A percentile compares a stretch with the other conserved stretches of the same genome.
These are phyloP conservation scores for Tricladium varicosporioides DNA, from an alignment of 2,329 filamentous ascomycete species.

Conservation along the genomic window DNA sequence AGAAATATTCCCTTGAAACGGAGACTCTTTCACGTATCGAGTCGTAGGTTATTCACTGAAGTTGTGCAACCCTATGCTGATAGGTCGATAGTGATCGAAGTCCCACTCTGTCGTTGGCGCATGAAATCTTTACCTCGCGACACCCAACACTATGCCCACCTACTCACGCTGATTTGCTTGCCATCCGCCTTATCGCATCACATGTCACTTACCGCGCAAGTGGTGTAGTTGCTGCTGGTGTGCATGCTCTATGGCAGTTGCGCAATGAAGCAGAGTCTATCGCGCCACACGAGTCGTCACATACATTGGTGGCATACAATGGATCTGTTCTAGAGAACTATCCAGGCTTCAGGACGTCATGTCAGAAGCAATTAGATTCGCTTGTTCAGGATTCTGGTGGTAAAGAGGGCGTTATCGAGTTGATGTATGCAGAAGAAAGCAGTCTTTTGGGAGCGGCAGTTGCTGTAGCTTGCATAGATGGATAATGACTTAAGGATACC, in stretches of 20 bases:
- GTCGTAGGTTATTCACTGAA: slow-evolving; percentile 42
- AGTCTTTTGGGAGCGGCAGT: slow-evolving; percentile 75
- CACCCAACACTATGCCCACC: slow-evolving; percentile 45
- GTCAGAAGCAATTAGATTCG: slow-evolving; percentile 62
- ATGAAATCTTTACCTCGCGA: slow-evolving; percentile 46
- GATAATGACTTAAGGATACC: slow-evolving; percentile 6
- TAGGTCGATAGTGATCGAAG: slow-evolving; percentile 16
- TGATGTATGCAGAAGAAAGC: slow-evolving; percentile 71
- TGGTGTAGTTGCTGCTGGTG: slow-evolving; percentile 56
- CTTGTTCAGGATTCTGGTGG: slow-evolving; percentile 48
- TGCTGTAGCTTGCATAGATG: slow-evolving; percentile 49
- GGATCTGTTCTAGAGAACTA: slow-evolving; percentile 80
- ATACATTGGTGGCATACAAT: slow-evolving; percentile 70
- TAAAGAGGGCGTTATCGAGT: slow-evolving; percentile 47
- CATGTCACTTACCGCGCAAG: slow-evolving; percentile 57
- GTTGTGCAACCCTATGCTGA: slow-evolving; percentile 3
- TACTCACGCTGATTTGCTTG: slow-evolving; percentile 49
- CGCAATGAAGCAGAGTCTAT: slow-evolving; percentile 47
- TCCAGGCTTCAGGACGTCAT: slow-evolving; percentile 60
- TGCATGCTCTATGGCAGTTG: slow-evolving; percentile 59
- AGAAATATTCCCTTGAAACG: slow-evolving; percentile 57
- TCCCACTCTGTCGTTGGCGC: slow-evolving; percentile 35
- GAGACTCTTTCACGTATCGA: slow-evolving; percentile 54
- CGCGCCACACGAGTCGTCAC: slow-evolving; percentile 32
- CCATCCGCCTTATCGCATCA: slow-evolving; percentile 51